Percentiles rank a stretch among this genome's conserved stretches.
These are phyloP conservation scores for Marchantia paleacea DNA, from an alignment of 225 moss, liverwort and hornwort genomes.

Conservation along the genomic window DNA sequence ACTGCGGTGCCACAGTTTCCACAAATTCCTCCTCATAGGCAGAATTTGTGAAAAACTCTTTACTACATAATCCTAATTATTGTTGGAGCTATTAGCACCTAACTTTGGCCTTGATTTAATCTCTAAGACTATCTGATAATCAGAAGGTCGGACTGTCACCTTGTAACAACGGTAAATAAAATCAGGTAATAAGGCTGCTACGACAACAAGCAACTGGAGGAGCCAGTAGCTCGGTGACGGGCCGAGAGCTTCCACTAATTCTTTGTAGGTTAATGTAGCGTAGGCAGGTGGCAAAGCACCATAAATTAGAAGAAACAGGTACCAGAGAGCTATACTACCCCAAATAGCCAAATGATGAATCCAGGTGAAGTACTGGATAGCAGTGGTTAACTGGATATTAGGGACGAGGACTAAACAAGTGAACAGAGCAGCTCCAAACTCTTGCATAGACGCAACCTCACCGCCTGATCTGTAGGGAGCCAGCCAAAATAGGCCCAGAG, in stretches of 20 bases:
- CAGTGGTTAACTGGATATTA: constrained; percentile 60
- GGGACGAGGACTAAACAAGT: constrained; percentile 74
- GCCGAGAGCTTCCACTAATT: constrained; percentile 66
- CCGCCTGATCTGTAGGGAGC: constrained; percentile 62
- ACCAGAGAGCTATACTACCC: constrained; percentile 68
- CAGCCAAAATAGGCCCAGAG: constrained; percentile 46
- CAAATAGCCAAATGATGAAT: constrained; percentile 71
- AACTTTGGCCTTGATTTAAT: constrained; percentile 18
- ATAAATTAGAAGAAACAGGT: constrained; percentile 68
- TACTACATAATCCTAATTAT: background rate
- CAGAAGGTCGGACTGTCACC: constrained; percentile 46
- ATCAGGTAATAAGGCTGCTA: constrained; percentile 60
- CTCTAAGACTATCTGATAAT: constrained; percentile 68
- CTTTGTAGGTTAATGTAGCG: constrained; percentile 53
- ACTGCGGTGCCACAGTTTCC: constrained; percentile 7
- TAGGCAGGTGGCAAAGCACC: constrained; percentile 48
- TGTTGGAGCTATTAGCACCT: background rate
- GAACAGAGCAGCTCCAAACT: constrained; percentile 73
- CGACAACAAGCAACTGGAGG: constrained; percentile 62
- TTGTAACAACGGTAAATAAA: constrained; percentile 50
- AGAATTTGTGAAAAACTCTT: background rate
- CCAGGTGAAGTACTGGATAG: constrained; percentile 81
- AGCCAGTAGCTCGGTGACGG: constrained; percentile 75
- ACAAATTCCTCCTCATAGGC: background rate
- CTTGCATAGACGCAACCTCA: constrained; percentile 57